Evolutionary conservation across 352 stramenopile species (phyloP), one percentile per base, ranked within the genome.

Genomic region (Pythium diclinum): DNA sequence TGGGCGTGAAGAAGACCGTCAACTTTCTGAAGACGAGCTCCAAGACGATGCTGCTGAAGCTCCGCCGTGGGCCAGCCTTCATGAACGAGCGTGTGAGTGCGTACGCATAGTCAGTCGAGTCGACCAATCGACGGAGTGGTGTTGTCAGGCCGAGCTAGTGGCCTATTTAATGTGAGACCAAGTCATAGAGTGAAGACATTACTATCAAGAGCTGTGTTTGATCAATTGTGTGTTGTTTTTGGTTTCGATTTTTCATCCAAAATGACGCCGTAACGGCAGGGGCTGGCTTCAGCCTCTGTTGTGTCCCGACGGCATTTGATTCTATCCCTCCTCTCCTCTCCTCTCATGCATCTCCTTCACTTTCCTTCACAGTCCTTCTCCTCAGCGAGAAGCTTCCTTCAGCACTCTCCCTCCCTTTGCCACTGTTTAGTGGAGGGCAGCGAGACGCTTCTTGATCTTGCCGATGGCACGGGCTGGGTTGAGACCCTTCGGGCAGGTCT

Each of bases 401-500:
- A 2, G 25, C 25, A 28, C 25, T 28, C 25, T 19, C 38, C 6
- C 38, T 19, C 11, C n/a, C n/a, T n/a, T 46, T 17, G 11, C 11
- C 44, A 51, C 44, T 6, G 14, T 74, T 78, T 89, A 92, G 62
- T 96, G 80, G 63, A 96, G 55, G 17, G 68, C 77, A 25, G 90
- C 78, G 60, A 99, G 82, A 65, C 86, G 92, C 75, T 97, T 98
- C 90, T 99, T 99, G 86, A 99, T 99, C 73, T 99, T 92, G 52
- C 89, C 97, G 76, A 99, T 99, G 47, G 97, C 97, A 72, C 97
- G 94, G 49, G 96, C 98, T 9, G 98, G 98, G 86, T 99, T 99
- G 65, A 99, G 91, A 63, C 98, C 95, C 89, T 99, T 99, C 16
- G 98, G 98, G 86, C 98, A 99, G 59, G 97, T 98, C 75, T 98